Evolutionary conservation across 768 basidiomycete genomes (phyloP).

Genomic region (Panaeolus cyanescens): DNA sequence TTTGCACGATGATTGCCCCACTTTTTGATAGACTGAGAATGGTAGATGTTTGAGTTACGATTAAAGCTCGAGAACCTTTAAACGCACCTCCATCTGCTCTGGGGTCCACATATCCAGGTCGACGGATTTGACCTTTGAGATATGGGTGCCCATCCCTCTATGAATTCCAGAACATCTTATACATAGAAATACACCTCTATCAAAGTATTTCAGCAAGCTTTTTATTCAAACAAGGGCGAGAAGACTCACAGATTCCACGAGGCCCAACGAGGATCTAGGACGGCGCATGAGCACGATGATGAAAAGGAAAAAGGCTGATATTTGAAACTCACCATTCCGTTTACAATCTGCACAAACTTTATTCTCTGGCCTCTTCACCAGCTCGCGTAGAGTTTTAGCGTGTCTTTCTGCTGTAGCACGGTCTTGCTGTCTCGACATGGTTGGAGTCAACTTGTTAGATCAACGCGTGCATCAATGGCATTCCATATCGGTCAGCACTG

Average conservation of each 20-base stretch:
- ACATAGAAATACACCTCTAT: conserved; percentile 90
- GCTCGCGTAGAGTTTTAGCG: conserved; percentile 76
- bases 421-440: conserved; percentile 62
- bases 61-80: neutral
- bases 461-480: neutral
- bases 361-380: conserved; percentile 89
- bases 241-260: conserved; percentile 87
- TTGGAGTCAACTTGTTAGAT: neutral
- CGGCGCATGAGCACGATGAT: conserved; percentile 4
- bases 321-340: conserved; percentile 72
- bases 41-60: neutral
- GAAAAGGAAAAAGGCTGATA: conserved; percentile 8
- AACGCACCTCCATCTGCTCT: conserved; percentile 89
- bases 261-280: conserved; percentile 95
- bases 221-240: neutral
- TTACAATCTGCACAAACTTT: conserved; percentile 97
- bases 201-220: conserved; percentile 11
- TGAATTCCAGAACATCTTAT: conserved; percentile 98
- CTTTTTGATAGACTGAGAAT: conserved; percentile 71
- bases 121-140: conserved; percentile 95
- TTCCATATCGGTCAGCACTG: neutral
- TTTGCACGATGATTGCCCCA: conserved; percentile 97
- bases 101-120: conserved; percentile 98
- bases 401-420: conserved; percentile 84
- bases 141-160: conserved; percentile 97